Percentiles rank a stretch among this genome's conserved stretches.
phyloP scores from a whole-genome alignment of 1,139 yeast species.

The Sugiyamaella japonica region DNA sequence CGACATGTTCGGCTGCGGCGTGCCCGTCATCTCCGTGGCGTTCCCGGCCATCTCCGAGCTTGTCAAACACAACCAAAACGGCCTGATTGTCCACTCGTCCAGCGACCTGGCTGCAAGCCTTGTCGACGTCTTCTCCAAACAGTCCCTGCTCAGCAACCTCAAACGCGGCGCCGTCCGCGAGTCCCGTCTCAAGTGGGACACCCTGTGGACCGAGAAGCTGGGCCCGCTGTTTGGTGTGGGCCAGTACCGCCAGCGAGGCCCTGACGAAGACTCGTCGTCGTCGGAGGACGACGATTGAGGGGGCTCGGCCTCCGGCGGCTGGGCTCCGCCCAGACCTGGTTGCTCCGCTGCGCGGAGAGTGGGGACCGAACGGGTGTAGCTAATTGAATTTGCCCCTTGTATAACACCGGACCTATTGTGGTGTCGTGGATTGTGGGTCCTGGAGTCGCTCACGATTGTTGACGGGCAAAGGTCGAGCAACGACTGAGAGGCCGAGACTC shows the following conservation, averaged over 20 bases:
- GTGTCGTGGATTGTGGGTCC: too few relatives aligned
- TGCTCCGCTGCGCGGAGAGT: neutral
- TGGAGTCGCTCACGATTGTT: too few relatives aligned
- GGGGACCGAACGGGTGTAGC: neutral
- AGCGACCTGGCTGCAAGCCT: conserved; percentile 55
- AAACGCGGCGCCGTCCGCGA: conserved; percentile 71
- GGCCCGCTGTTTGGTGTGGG: conserved; percentile 46
- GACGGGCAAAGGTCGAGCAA: too few relatives aligned
- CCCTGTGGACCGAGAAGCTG: conserved; percentile 59
- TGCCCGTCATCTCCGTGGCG: conserved; percentile 79
- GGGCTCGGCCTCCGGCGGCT: neutral
- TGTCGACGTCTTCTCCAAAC: conserved; percentile 48
- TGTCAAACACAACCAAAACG: conserved; percentile 47
- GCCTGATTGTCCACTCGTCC: conserved; percentile 47
- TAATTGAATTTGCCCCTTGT: too few relatives aligned
- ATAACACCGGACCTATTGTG: too few relatives aligned
- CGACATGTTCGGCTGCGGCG: conserved; percentile 94
- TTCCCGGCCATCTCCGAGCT: conserved; percentile 59
- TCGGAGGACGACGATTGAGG: conserved; percentile 8
- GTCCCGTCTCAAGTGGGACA: conserved; percentile 68
- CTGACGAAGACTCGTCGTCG: conserved; percentile 11
- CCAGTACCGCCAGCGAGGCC: conserved; percentile 28
- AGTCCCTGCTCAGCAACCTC: conserved; percentile 42
- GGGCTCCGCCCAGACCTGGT: neutral
- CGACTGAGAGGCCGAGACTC: too few relatives aligned